These are phyloP conservation scores for Mycena olivaceomarginata DNA, from an alignment of 768 basidiomycete species.

Conservation along the genomic window DNA sequence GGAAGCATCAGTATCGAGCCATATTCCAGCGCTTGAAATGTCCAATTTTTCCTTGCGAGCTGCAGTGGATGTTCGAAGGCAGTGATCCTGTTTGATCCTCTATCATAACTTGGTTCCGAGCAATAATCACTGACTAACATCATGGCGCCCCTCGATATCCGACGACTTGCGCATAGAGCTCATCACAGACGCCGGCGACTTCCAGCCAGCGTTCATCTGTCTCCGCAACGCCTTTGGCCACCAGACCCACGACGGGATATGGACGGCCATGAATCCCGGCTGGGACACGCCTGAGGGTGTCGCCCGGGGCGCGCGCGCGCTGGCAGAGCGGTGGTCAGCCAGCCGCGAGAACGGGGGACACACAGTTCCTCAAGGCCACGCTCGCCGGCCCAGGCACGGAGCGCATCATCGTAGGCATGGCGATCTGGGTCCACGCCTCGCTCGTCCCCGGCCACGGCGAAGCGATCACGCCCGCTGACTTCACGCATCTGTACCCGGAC, in stretches of 20 bases:
- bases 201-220: background rate
- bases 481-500: background rate
- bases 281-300: slow-evolving; percentile 1
- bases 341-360: background rate
- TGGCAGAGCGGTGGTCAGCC: background rate
- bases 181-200: slow-evolving; percentile 1
- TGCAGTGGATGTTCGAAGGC: too few species aligned
- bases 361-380: background rate
- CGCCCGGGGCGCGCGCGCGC: background rate
- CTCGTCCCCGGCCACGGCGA: background rate
- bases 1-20: too few species aligned
- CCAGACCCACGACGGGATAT: background rate
- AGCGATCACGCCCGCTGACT: background rate
- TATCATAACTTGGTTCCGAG: too few species aligned
- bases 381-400: background rate
- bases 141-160: background rate
- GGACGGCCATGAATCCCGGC: background rate
- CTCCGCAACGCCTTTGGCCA: slow-evolving; percentile 8
- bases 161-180: slow-evolving; percentile 3
- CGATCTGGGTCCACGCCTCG: background rate
- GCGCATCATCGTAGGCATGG: background rate
- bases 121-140: background rate
- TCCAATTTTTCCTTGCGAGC: too few species aligned
- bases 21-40: too few species aligned
- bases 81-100: too few species aligned